Percentiles rank a stretch among this genome's conserved stretches.
These are phyloP conservation scores for Aethionema arabicum DNA, from an alignment of 345 rosid genomes.

Conservation along the genomic window DNA sequence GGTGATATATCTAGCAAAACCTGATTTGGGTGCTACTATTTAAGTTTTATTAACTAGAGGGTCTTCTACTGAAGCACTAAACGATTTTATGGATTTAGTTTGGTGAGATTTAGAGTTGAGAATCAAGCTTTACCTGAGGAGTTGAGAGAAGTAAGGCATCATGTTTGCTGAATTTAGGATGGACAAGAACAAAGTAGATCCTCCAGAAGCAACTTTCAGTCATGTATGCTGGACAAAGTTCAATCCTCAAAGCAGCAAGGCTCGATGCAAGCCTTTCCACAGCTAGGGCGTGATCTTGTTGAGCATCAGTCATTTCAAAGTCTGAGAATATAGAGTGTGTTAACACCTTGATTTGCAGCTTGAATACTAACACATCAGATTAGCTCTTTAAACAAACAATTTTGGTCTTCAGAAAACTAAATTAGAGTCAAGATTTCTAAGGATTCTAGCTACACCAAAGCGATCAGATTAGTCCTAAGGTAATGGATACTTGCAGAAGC, in stretches of 20 bases:
- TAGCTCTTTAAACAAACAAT: background rate
- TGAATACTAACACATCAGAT: background rate
- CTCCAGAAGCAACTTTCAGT: conserved; percentile 91
- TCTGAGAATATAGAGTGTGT: conserved; percentile 42
- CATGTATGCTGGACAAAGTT: conserved; percentile 90
- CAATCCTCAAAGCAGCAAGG: conserved; percentile 78
- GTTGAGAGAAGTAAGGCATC: conserved; percentile 83
- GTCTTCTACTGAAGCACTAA: background rate
- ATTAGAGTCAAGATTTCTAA: background rate
- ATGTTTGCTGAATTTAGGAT: conserved; percentile 74
- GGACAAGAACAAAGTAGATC: conserved; percentile 94
- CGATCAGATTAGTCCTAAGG: background rate
- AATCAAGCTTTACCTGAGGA: conserved; percentile 57
- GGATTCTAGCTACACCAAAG: background rate
- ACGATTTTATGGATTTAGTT: background rate
- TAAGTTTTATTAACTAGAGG: background rate
- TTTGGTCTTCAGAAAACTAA: background rate
- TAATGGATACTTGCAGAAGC: background rate
- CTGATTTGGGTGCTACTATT: background rate
- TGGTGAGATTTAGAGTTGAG: background rate
- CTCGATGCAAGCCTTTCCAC: conserved; percentile 70
- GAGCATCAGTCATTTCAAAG: conserved; percentile 79
- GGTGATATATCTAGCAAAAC: background rate
- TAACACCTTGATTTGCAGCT: background rate
- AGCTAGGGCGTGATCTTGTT: conserved; percentile 72